These are phyloP conservation scores for Aspergillus luchuensis DNA, from an alignment of 2,329 filamentous ascomycete genomes.

Conservation along the genomic window DNA sequence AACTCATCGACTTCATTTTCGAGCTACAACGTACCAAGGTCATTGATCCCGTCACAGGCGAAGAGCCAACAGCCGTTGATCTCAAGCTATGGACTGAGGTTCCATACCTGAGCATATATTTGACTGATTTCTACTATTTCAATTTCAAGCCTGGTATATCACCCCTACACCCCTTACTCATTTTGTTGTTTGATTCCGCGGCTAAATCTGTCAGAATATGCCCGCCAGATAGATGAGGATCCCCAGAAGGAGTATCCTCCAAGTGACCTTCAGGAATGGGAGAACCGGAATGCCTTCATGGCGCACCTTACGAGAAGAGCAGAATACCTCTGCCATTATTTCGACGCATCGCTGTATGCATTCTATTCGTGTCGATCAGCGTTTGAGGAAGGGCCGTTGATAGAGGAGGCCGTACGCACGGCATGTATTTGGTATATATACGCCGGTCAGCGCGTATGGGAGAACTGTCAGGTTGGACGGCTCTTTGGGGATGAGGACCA, in stretches of 20 bases:
- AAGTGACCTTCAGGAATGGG: background rate
- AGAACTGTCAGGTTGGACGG: background rate
- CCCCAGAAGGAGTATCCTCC: background rate
- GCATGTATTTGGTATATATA: background rate
- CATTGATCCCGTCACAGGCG: background rate
- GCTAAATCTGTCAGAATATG: background rate
- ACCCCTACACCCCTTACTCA: too few species aligned
- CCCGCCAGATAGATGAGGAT: too few species aligned
- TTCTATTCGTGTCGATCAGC: background rate
- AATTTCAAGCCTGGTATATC: background rate
- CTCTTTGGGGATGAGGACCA: background rate
- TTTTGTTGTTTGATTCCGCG: too few species aligned
- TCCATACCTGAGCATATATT: background rate
- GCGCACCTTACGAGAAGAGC: background rate
- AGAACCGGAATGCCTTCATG: conserved; percentile 1
- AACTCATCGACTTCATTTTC: background rate
- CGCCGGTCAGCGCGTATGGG: background rate
- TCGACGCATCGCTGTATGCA: background rate
- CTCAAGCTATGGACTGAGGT: background rate
- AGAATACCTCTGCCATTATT: background rate
- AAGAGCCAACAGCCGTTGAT: background rate
- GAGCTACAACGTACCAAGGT: background rate
- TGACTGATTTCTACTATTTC: background rate
- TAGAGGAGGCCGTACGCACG: background rate
- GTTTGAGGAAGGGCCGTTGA: background rate